phyloP scores from a whole-genome alignment of 2,329 filamentous ascomycete genomes.

The Paraphaeosphaeria minitans region DNA sequence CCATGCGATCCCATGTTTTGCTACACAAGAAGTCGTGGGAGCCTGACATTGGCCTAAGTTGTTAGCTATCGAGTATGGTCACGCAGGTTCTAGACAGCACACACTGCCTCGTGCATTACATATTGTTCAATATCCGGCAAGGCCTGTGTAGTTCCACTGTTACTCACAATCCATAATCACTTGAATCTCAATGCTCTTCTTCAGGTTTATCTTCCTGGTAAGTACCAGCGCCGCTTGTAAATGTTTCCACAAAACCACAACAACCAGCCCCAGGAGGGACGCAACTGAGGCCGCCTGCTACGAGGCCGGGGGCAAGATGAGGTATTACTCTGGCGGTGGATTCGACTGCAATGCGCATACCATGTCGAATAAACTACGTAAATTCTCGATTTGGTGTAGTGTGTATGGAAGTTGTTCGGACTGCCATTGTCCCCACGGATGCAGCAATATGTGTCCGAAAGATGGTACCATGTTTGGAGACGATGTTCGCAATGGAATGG shows the following conservation, averaged over 20 bases:
- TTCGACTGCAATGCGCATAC: neutral
- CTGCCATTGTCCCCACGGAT: neutral
- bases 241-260: neutral
- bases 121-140: too few species aligned
- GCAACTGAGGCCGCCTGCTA: neutral
- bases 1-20: too few species aligned
- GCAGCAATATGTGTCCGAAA: neutral
- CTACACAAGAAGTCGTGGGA: too few species aligned
- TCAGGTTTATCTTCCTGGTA: neutral
- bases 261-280: neutral
- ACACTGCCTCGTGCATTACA: too few species aligned
- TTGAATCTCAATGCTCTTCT: neutral
- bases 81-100: too few species aligned
- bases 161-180: too few species aligned
- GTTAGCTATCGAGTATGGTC: too few species aligned
- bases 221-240: neutral
- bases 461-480: neutral
- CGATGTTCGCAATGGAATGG: neutral
- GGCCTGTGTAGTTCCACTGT: too few species aligned
- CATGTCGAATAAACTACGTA: neutral
- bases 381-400: neutral
- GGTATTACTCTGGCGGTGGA: neutral
- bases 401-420: neutral
- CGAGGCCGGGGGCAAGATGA: neutral
- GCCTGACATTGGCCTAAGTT: too few species aligned